These are phyloP conservation scores for Calendula officinalis DNA, from an alignment of 129 eudicot genomes.

Conservation along the genomic window DNA sequence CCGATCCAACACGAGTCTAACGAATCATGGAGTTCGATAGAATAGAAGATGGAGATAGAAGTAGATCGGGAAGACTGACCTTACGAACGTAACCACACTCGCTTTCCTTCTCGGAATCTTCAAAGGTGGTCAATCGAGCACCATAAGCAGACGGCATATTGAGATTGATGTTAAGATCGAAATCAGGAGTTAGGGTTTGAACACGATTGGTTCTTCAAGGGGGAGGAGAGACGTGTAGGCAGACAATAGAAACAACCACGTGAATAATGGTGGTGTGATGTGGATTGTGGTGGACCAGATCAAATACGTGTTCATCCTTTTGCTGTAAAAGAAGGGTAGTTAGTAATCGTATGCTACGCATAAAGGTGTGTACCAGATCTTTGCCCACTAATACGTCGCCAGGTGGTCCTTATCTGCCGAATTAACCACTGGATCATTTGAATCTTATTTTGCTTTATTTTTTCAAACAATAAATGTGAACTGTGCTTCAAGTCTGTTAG, in stretches of 20 bases:
- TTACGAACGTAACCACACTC: constrained; percentile 99
- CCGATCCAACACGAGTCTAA: background rate
- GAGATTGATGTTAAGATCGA: no score
- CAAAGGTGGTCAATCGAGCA: constrained; percentile 87
- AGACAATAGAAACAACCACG: background rate
- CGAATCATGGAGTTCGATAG: constrained; percentile 3
- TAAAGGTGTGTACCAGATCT: constrained; percentile 21
- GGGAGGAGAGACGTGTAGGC: constrained; percentile 13
- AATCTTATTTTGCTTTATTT: background rate
- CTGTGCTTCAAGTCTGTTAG: no score
- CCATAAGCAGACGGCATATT: constrained; percentile 85
- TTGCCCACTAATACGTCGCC: constrained; percentile 19
- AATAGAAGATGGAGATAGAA: background rate
- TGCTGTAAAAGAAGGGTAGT: no score
- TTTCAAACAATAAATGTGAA: background rate
- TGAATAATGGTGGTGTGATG: constrained; percentile 25
- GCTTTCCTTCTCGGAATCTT: constrained; percentile 97
- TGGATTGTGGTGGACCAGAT: no score
- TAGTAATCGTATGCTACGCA: constrained; percentile 17
- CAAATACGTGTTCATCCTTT: no score
- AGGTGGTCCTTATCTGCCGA: constrained; percentile 3
- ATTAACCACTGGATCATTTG: constrained; percentile 6
- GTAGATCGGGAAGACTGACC: constrained; percentile 40
- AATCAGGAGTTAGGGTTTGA: constrained; percentile 19
- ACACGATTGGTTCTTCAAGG: constrained; percentile 12